phyloP scores from a whole-genome alignment of 2,329 filamentous ascomycete genomes.

The Mollisia scopiformis region DNA sequence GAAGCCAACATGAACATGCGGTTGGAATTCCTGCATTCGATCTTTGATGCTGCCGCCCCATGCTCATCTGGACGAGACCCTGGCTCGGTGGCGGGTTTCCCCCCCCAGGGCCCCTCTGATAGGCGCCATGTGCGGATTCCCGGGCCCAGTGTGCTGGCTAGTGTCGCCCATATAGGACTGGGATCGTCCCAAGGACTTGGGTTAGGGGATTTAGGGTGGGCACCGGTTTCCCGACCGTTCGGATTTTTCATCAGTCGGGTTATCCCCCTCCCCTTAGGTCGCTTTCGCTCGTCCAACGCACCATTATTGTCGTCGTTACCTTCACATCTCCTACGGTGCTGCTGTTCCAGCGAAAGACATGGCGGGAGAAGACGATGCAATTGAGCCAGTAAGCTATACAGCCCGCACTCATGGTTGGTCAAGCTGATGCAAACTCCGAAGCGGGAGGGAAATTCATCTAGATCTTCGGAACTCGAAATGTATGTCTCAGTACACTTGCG shows the following conservation, averaged over 20 bases:
- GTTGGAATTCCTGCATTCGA: slow-evolving; percentile 4
- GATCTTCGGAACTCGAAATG: slow-evolving; percentile 12
- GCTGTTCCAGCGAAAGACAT: background rate
- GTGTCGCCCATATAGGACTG: background rate
- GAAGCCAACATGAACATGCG: background rate
- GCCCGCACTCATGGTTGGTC: background rate
- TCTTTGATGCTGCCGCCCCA: background rate
- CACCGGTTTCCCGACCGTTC: too few species aligned
- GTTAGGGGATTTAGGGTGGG: too few species aligned
- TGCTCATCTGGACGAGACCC: background rate
- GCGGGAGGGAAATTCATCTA: slow-evolving; percentile 6
- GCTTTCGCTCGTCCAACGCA: background rate
- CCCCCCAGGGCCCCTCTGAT: background rate
- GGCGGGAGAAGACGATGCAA: slow-evolving; percentile 3
- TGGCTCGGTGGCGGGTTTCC: background rate
- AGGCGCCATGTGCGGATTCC: background rate
- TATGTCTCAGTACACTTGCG: background rate
- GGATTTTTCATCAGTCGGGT: background rate
- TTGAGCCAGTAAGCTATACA: slow-evolving; percentile 9
- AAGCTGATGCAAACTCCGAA: background rate
- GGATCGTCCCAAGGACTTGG: background rate
- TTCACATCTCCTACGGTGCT: background rate
- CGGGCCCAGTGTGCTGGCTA: background rate
- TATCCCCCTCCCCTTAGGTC: background rate
- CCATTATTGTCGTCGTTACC: background rate